phyloP scores from a whole-genome alignment of 352 stramenopile genomes.

The Phytopythium oedochilum region DNA sequence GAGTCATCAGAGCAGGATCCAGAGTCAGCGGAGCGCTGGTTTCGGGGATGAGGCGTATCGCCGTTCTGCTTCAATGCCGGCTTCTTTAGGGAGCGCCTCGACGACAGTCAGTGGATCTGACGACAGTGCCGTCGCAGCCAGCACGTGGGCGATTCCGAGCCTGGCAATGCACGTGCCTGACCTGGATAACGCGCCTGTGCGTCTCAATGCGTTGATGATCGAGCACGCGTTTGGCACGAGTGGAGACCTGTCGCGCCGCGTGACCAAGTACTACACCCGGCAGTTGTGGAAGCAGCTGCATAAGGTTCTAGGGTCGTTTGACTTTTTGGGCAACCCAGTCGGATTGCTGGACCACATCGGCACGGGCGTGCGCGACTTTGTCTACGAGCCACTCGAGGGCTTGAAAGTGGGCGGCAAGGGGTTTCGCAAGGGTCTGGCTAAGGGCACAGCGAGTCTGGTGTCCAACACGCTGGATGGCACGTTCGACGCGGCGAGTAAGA shows the following conservation, averaged over 20 bases:
- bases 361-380: conserved; percentile 94
- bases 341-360: conserved; percentile 93
- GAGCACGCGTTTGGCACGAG: conserved; percentile 89
- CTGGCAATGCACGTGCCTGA: conserved; percentile 86
- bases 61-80: conserved; percentile 30
- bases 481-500: conserved; percentile 86
- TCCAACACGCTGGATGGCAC: conserved; percentile 85
- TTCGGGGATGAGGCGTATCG: conserved; percentile 23
- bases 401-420: conserved; percentile 85
- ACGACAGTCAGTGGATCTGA: conserved; percentile 18
- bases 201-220: conserved; percentile 85
- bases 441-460: conserved; percentile 84
- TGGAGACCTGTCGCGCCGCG: conserved; percentile 67
- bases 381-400: conserved; percentile 95
- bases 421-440: conserved; percentile 83
- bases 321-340: conserved; percentile 86
- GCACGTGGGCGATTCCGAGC: conserved; percentile 81
- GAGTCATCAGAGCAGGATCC: conserved; percentile 1
- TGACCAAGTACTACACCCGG: conserved; percentile 89
- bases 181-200: conserved; percentile 85
- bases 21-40: background rate
- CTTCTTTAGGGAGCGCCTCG: conserved; percentile 7
- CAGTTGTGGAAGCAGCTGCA: conserved; percentile 88
- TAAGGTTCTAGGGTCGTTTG: conserved; percentile 86
- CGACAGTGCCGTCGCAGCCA: conserved; percentile 32